These are phyloP conservation scores for Clathrospora elynae DNA, from an alignment of 2,329 filamentous ascomycete species.

Conservation along the genomic window DNA sequence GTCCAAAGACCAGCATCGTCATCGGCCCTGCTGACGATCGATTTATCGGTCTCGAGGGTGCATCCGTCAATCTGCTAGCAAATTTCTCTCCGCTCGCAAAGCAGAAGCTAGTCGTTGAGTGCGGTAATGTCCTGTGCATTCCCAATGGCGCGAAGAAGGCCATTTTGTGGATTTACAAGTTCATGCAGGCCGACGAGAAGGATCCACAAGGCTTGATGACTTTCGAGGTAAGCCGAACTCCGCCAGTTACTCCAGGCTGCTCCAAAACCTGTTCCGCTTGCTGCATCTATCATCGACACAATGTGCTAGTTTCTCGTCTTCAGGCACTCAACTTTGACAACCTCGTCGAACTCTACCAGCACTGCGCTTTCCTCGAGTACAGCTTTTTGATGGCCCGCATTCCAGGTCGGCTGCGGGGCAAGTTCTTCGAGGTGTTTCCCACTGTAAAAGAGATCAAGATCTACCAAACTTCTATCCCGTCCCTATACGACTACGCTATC, in stretches of 20 bases:
- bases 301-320: background rate
- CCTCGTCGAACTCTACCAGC: constrained; percentile 22
- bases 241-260: no score
- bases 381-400: constrained; percentile 12
- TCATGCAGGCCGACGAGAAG: constrained; percentile 27
- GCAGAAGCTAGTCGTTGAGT: constrained; percentile 16
- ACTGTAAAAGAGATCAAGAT: constrained; percentile 13
- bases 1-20: constrained; percentile 20
- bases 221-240: constrained; percentile 13
- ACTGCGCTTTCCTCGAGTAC: constrained; percentile 26
- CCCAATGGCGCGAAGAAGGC: constrained; percentile 20
- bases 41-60: constrained; percentile 29
- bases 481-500: constrained; percentile 7
- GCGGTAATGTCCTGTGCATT: constrained; percentile 12
- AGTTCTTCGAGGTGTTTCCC: constrained; percentile 11
- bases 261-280: no score
- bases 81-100: constrained; percentile 26
- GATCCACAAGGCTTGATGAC: constrained; percentile 7
- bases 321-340: constrained; percentile 10
- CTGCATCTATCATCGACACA: no score
- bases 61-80: constrained; percentile 18
- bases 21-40: constrained; percentile 18
- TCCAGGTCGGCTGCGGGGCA: constrained; percentile 11
- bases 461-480: constrained; percentile 14
- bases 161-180: constrained; percentile 31